These are phyloP conservation scores for Pseudogymnoascus sp. DNA, from an alignment of 2,329 filamentous ascomycete species.

Conservation along the genomic window DNA sequence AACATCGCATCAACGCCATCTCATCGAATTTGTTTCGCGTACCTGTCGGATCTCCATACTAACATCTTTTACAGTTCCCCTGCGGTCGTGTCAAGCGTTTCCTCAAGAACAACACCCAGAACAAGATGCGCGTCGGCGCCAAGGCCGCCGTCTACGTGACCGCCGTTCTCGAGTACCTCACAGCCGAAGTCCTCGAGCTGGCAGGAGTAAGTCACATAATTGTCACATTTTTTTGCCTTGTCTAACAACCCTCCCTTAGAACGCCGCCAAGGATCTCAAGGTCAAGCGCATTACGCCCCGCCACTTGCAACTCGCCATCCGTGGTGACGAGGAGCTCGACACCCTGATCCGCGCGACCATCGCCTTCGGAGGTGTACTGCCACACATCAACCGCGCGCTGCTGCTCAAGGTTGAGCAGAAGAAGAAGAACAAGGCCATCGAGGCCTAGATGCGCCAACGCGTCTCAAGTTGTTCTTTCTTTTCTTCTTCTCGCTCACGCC, in stretches of 20 bases:
- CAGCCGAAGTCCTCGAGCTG: constrained; percentile 93
- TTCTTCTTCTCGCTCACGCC: neutral
- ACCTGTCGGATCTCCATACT: constrained; percentile 18
- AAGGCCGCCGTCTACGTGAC: constrained; percentile 98
- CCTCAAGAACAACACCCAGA: constrained; percentile 97
- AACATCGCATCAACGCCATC: neutral
- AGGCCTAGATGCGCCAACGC: constrained; percentile 26
- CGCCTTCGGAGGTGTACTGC: constrained; percentile 94
- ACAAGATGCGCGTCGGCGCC: constrained; percentile 98
- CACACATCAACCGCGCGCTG: constrained; percentile 96
- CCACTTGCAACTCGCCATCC: constrained; percentile 94
- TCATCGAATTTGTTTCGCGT: neutral
- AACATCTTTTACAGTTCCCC: constrained; percentile 63
- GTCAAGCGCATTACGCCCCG: constrained; percentile 99
- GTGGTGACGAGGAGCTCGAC: constrained; percentile 96
- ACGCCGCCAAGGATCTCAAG: constrained; percentile 98
- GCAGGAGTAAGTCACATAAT: constrained; percentile 60
- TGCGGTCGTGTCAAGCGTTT: constrained; percentile 99
- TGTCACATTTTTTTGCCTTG: neutral
- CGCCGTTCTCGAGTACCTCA: constrained; percentile 95
- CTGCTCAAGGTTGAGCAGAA: constrained; percentile 95
- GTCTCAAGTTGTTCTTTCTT: neutral
- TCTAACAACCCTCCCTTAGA: constrained; percentile 38
- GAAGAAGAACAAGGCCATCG: constrained; percentile 66
- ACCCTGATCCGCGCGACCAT: constrained; percentile 96